Conservation (phyloP, 257 asterid genomes). For the Nicotiana knightiana region DNA sequence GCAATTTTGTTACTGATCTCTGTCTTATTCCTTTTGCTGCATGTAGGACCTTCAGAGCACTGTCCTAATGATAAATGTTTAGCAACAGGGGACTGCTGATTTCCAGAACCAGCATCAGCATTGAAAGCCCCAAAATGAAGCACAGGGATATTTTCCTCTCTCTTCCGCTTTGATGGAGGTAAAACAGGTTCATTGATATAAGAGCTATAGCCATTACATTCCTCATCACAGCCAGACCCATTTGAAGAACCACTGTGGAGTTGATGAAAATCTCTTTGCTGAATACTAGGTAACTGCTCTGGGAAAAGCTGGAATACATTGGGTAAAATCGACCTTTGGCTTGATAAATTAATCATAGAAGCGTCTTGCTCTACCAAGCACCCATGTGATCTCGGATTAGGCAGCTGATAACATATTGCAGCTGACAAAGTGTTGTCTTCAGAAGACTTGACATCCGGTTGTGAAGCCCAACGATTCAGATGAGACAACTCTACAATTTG, state of each 20-base stretch:
- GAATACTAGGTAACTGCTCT: conserved; percentile 19
- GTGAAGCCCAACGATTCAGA: conserved; percentile 17
- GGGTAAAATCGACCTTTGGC: conserved; percentile 13
- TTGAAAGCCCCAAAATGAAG: conserved; percentile 21
- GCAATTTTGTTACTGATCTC: conserved; percentile 14
- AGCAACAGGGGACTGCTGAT: conserved; percentile 8
- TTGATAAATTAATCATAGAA: conserved; percentile 6
- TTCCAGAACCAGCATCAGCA: conserved; percentile 11
- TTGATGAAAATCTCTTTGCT: background rate
- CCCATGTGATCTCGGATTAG: conserved; percentile 15
- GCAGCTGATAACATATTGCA: conserved; percentile 21
- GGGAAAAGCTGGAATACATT: conserved; percentile 6
- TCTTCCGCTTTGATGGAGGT: conserved; percentile 39
- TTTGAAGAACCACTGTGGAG: conserved; percentile 2
- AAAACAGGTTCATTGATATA: conserved; percentile 15
- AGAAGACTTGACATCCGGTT: conserved; percentile 9
- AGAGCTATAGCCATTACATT: conserved; percentile 17
- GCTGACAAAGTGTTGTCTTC: conserved; percentile 20
- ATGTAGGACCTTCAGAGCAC: conserved; percentile 11
- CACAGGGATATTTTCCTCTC: conserved; percentile 19
- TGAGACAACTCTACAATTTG: conserved; percentile 7
- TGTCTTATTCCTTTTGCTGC: background rate
- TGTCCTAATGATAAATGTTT: conserved; percentile 1
- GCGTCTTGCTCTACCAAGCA: conserved; percentile 11
- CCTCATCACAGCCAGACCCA: conserved; percentile 8